Evolutionary conservation across 1,139 yeast species (phyloP).

Genomic region (Geotrichum carabidarum): DNA sequence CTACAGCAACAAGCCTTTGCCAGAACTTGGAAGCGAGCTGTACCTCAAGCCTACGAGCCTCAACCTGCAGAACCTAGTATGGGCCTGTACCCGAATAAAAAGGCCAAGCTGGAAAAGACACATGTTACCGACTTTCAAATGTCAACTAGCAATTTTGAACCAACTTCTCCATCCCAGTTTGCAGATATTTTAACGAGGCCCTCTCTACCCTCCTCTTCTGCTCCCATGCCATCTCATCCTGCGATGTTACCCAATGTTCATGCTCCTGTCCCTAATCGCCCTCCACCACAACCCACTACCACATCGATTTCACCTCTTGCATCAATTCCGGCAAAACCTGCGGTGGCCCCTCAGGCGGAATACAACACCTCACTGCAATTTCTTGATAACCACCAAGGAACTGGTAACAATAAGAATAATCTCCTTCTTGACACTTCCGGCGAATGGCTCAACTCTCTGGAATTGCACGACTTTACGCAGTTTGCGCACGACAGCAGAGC

Average conservation of each 20-base stretch:
- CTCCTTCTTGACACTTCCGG: slow-evolving; percentile 17
- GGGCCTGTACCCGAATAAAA: not conserved
- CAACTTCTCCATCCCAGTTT: slow-evolving; percentile 15
- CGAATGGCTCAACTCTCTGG: slow-evolving; percentile 20
- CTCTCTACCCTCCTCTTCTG: not conserved
- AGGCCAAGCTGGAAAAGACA: not conserved
- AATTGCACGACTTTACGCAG: slow-evolving; percentile 13
- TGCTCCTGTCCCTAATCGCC: not conserved
- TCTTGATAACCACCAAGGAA: not conserved
- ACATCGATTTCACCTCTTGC: not conserved
- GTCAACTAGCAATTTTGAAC: not conserved
- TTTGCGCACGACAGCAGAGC: slow-evolving; percentile 6
- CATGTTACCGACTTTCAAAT: not conserved
- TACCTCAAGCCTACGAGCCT: slow-evolving; percentile 8
- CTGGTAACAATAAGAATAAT: slow-evolving; percentile 1
- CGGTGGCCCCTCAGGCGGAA: not conserved
- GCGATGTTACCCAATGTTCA: not conserved
- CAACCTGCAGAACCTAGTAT: not conserved
- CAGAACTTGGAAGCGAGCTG: slow-evolving; percentile 16
- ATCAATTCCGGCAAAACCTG: not conserved
- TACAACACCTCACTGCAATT: not conserved
- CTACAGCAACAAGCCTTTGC: slow-evolving; percentile 9
- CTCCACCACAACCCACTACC: not conserved
- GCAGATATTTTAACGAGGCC: slow-evolving; percentile 15
- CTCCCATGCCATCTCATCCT: not conserved